phyloP scores from a whole-genome alignment of 179 eudicot species.

The Silene coronaria region DNA sequence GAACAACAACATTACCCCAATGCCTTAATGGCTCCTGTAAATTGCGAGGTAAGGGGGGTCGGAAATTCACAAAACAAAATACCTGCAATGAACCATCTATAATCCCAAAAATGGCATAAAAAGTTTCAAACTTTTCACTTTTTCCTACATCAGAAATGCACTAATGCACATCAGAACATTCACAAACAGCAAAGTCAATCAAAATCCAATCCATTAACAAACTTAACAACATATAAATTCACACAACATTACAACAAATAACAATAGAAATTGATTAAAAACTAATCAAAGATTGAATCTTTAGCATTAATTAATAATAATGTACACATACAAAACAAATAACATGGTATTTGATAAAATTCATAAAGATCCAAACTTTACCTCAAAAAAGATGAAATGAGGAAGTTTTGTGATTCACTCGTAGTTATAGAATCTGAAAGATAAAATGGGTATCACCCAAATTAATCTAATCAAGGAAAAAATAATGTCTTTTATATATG shows the following conservation, averaged over 20 bases:
- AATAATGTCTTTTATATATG: too few species aligned
- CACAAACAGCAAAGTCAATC: neutral
- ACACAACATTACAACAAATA: neutral
- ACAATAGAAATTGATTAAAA: neutral
- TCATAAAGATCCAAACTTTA: constrained; percentile 24
- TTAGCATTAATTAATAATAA: neutral
- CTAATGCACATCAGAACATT: neutral
- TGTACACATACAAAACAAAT: neutral
- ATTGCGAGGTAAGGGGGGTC: too few species aligned
- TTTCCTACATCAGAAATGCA: too few species aligned
- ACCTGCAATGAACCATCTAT: constrained; percentile 5
- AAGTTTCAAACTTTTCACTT: neutral
- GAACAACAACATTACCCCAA: too few species aligned
- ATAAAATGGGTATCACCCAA: constrained; percentile 25
- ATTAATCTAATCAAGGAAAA: neutral
- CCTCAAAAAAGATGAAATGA: constrained; percentile 16
- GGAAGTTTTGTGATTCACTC: constrained; percentile 1
- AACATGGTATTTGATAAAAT: constrained; percentile 27
- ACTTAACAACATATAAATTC: neutral
- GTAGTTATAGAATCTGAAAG: constrained; percentile 13
- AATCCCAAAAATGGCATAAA: constrained; percentile 2
- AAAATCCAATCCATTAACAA: neutral
- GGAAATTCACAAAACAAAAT: neutral
- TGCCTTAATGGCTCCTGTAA: too few species aligned
- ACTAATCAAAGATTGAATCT: constrained; percentile 21